Conservation (phyloP, 768 basidiomycete species). For the Boletus sp. region DNA sequence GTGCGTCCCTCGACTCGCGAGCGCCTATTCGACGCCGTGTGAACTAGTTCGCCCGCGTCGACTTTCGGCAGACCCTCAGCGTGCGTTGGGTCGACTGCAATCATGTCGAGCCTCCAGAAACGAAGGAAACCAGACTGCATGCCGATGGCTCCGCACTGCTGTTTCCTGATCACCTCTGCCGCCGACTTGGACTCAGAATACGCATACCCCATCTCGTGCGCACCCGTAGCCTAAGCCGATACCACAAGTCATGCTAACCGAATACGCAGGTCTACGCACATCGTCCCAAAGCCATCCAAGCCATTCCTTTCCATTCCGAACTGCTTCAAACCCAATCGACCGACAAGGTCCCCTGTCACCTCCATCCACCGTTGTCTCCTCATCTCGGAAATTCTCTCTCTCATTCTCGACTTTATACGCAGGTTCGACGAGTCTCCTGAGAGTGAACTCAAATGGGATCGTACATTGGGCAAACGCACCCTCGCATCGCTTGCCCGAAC, state of each 20-base stretch:
- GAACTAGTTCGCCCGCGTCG: not conserved
- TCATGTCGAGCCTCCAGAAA: slow-evolving; percentile 1
- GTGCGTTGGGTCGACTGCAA: too few species aligned
- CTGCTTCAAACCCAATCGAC: not conserved
- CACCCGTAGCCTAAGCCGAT: not conserved
- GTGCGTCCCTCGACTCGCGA: too few species aligned
- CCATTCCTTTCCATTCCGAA: not conserved
- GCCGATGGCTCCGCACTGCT: not conserved
- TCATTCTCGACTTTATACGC: slow-evolving; percentile 23
- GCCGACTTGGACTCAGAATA: not conserved
- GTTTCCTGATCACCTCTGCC: not conserved
- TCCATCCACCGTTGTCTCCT: slow-evolving; percentile 24
- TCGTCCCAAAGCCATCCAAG: not conserved
- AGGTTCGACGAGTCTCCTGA: slow-evolving; percentile 23
- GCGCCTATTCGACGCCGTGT: slow-evolving; percentile 2
- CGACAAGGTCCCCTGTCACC: not conserved
- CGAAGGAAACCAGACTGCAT: not conserved
- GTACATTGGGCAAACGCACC: slow-evolving; percentile 17
- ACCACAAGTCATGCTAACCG: not conserved
- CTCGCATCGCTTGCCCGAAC: slow-evolving; percentile 30
- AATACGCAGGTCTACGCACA: not conserved
- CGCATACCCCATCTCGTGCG: slow-evolving; percentile 6
- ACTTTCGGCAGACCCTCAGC: not conserved
- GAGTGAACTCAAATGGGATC: slow-evolving; percentile 12
- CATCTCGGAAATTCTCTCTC: slow-evolving; percentile 18